Evolutionary conservation across 306 rosid genomes (phyloP).

Genomic region (Gastrolobium villosum): DNA sequence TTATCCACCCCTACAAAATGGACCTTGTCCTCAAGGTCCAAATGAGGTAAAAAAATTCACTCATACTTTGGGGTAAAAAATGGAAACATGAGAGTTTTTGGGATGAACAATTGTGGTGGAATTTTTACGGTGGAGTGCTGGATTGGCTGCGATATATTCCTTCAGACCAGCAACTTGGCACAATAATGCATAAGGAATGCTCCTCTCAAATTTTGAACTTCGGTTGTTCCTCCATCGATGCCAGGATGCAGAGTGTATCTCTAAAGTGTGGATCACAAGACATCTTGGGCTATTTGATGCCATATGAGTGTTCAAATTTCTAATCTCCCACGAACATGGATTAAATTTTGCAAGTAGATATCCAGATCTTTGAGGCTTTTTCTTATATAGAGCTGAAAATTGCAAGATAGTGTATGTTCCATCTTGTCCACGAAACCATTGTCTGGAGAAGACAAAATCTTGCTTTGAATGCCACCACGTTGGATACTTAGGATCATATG

Average conservation of each 20-base stretch:
- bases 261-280: constrained; percentile 79
- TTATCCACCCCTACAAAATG: too few relatives aligned
- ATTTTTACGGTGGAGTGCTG: too few relatives aligned
- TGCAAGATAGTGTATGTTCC: constrained; percentile 85
- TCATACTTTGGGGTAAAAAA: too few relatives aligned
- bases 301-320: too few relatives aligned
- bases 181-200: constrained; percentile 75
- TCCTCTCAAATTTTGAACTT: constrained; percentile 74
- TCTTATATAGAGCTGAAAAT: constrained; percentile 69
- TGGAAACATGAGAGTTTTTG: too few relatives aligned
- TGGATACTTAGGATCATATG: constrained; percentile 73
- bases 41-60: too few relatives aligned
- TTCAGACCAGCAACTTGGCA: constrained; percentile 90
- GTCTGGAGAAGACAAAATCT: constrained; percentile 84
- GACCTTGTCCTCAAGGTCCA: too few relatives aligned
- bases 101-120: too few relatives aligned
- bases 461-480: constrained; percentile 78
- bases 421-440: constrained; percentile 86
- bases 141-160: too few relatives aligned
- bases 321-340: constrained; percentile 81
- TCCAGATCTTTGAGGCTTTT: constrained; percentile 77
- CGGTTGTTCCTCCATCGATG: constrained; percentile 66
- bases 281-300: constrained; percentile 62
- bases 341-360: constrained; percentile 71
- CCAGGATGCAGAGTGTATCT: too few relatives aligned